Percentiles rank a stretch among this genome's conserved stretches.
Evolutionary conservation across 2,329 filamentous ascomycete species (phyloP).

Genomic region (Metarhizium humberi): DNA sequence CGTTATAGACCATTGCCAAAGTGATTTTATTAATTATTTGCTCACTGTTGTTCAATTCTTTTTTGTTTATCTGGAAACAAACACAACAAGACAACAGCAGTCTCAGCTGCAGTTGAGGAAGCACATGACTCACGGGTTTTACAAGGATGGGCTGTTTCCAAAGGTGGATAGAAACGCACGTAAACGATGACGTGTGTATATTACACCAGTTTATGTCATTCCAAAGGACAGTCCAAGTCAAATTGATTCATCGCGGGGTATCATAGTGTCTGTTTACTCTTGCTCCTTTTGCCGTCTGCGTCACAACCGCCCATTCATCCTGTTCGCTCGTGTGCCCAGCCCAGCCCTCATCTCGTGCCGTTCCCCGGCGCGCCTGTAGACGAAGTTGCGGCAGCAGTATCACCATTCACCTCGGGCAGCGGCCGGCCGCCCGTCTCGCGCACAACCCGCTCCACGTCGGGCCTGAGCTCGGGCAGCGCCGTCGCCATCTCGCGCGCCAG

Average conservation of each 20-base stretch:
- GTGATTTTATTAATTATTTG: not conserved
- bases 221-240: too few species aligned
- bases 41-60: not conserved
- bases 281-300: too few species aligned
- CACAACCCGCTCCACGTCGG: constrained; percentile 42
- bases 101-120: not conserved
- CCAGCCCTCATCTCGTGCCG: too few species aligned
- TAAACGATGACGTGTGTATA: constrained; percentile 2
- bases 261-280: too few species aligned
- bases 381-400: not conserved
- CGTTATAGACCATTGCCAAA: constrained; percentile 14
- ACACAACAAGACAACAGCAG: not conserved
- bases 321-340: too few species aligned
- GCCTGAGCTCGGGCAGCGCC: constrained; percentile 50
- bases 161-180: not conserved
- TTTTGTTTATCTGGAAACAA: not conserved
- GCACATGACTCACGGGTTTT: not conserved
- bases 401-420: not conserved
- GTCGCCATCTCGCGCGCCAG: constrained; percentile 48
- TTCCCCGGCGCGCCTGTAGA: too few species aligned
- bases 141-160: not conserved
- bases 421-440: constrained; percentile 31
- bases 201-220: too few species aligned
- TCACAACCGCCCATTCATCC: too few species aligned
- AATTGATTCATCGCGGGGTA: too few species aligned